Evolutionary conservation across 305 asterid species (phyloP).

Genomic region (Fraxinus dipetala): DNA sequence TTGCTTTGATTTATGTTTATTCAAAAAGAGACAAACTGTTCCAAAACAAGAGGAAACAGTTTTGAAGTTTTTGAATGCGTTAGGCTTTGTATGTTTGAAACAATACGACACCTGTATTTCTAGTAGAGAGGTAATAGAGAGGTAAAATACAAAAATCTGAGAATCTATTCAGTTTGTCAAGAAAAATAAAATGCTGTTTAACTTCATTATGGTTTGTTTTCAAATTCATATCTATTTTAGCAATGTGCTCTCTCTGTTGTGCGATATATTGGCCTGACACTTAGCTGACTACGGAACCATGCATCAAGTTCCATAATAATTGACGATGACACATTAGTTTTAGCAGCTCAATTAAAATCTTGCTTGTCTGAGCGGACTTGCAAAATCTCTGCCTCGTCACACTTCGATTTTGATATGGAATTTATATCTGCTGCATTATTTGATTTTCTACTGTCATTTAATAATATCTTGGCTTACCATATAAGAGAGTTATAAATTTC

Average conservation of each 20-base stretch:
- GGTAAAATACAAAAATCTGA: slow-evolving; percentile 31
- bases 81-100: slow-evolving; percentile 31
- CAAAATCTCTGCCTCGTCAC: no score
- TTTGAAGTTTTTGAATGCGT: slow-evolving; percentile 40
- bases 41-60: slow-evolving; percentile 86
- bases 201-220: slow-evolving; percentile 22
- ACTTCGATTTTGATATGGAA: no score
- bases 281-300: not conserved
- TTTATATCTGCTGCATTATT: not conserved
- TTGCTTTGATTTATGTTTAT: slow-evolving; percentile 51
- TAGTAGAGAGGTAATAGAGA: slow-evolving; percentile 32
- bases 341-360: not conserved
- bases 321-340: not conserved
- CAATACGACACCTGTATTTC: slow-evolving; percentile 31
- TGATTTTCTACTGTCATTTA: not conserved
- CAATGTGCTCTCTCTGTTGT: not conserved
- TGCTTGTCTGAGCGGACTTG: not conserved
- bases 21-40: slow-evolving; percentile 66
- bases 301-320: not conserved
- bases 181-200: slow-evolving; percentile 24
- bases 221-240: slow-evolving; percentile 5
- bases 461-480: not conserved
- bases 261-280: not conserved
- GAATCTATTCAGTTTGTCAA: slow-evolving; percentile 28
- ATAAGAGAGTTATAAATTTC: not conserved